A percentile compares a stretch with the other conserved stretches of the same genome.
Conservation (phyloP, 306 rosid genomes). For the Quillaja saponaria region DNA sequence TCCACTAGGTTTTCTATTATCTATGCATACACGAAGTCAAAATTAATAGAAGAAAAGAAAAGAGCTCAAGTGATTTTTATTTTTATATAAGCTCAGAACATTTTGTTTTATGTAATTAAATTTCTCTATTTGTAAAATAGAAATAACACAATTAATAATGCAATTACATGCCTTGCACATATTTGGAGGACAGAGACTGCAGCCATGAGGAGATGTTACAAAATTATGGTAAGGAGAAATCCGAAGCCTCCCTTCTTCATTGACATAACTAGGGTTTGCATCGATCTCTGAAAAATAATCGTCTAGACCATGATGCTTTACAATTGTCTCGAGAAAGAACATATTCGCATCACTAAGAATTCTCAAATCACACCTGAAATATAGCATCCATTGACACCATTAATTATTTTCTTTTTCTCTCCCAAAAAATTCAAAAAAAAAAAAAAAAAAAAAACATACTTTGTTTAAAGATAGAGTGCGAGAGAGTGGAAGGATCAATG, state of each 20-base stretch:
- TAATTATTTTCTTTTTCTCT: neutral
- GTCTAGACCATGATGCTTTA: slow-evolving; percentile 52
- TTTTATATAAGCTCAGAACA: no score
- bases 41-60: neutral
- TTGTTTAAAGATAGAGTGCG: neutral
- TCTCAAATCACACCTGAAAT: slow-evolving; percentile 65
- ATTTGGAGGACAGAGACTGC: slow-evolving; percentile 68
- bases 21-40: no score
- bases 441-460: neutral
- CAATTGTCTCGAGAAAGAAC: slow-evolving; percentile 59
- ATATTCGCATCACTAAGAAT: slow-evolving; percentile 64
- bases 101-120: no score
- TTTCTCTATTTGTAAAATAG: neutral
- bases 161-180: slow-evolving; percentile 62
- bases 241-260: slow-evolving; percentile 54
- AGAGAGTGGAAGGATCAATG: neutral
- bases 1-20: no score
- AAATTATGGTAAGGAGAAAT: slow-evolving; percentile 69
- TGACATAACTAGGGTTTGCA: slow-evolving; percentile 55
- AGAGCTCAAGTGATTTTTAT: neutral
- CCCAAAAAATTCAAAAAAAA: neutral
- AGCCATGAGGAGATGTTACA: slow-evolving; percentile 53
- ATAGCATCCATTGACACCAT: slow-evolving; percentile 3
- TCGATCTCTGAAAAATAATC: slow-evolving; percentile 52
- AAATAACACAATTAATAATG: neutral